These are phyloP conservation scores for Apiotrichum siamense DNA, from an alignment of 1,284 basidiomycete genomes.

Conservation along the genomic window DNA sequence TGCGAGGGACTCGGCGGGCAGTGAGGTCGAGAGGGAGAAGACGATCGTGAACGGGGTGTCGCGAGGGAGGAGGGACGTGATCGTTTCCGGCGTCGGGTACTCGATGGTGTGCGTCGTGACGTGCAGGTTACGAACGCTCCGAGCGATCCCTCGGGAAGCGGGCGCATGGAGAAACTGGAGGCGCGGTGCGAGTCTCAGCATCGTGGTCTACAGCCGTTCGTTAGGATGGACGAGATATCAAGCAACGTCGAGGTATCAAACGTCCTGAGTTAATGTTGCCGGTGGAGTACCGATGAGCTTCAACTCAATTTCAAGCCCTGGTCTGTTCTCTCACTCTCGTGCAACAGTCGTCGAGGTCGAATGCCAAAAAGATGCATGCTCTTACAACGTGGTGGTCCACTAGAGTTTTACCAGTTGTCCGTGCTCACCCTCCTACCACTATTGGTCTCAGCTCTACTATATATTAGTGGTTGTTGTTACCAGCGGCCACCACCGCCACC, in stretches of 20 bases:
- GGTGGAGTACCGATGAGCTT: not conserved
- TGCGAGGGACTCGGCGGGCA: constrained; percentile 15
- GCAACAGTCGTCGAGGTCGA: not conserved
- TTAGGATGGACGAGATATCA: too few relatives aligned
- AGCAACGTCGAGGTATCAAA: too few relatives aligned
- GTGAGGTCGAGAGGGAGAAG: constrained; percentile 32
- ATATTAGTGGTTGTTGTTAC: not conserved
- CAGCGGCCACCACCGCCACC: constrained; percentile 2
- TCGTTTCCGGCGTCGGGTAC: constrained; percentile 12
- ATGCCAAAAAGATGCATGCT: constrained; percentile 2
- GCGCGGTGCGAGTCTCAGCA: not conserved
- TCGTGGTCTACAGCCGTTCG: too few relatives aligned
- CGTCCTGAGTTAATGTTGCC: too few relatives aligned
- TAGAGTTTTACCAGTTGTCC: not conserved
- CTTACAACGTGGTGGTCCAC: constrained; percentile 1
- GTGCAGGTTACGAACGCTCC: not conserved
- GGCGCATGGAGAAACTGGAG: not conserved
- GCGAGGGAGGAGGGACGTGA: constrained; percentile 1
- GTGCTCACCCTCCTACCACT: not conserved
- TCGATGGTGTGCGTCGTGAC: constrained; percentile 24
- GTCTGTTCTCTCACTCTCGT: not conserved
- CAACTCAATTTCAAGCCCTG: not conserved
- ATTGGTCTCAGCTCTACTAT: not conserved
- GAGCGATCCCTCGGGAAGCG: too few relatives aligned
- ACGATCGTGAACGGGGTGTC: constrained; percentile 11